Percentiles rank a stretch among this genome's conserved stretches.
These are phyloP conservation scores for Lactifluus subvellereus DNA, from an alignment of 768 basidiomycete species.

Conservation along the genomic window DNA sequence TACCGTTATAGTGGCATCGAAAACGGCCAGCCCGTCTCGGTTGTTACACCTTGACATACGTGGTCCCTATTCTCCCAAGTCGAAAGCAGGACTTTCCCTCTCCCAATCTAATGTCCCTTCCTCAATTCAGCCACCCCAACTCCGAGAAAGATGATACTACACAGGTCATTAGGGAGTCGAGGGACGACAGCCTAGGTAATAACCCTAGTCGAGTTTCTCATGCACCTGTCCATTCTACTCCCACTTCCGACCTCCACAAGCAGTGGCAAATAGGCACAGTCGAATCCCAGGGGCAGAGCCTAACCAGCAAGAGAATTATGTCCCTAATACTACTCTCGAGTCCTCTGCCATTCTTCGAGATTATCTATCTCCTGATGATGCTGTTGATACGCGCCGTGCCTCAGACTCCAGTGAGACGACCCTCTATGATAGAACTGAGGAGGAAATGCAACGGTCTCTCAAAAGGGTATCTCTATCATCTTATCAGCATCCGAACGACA, in stretches of 20 bases:
- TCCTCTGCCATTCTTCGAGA: background rate
- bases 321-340: background rate
- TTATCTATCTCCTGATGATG: background rate
- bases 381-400: conserved; percentile 1
- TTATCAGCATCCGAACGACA: conserved; percentile 18
- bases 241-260: background rate
- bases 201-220: background rate
- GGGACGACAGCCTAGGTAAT: background rate
- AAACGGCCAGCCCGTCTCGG: background rate
- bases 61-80: background rate
- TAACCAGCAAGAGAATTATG: background rate
- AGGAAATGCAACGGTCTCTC: conserved; percentile 15
- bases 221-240: background rate
- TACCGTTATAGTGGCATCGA: background rate
- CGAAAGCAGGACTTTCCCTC: conserved; percentile 20
- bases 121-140: background rate
- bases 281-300: background rate
- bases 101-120: background rate
- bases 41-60: background rate
- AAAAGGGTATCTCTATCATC: conserved; percentile 13
- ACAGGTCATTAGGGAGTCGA: background rate
- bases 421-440: conserved; percentile 8
- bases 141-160: background rate
- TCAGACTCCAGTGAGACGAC: conserved; percentile 17
- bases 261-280: background rate